Percentiles rank a stretch among this genome's conserved stretches.
phyloP scores from a whole-genome alignment of 208 protist species.

The Leishmania guyanensis region DNA sequence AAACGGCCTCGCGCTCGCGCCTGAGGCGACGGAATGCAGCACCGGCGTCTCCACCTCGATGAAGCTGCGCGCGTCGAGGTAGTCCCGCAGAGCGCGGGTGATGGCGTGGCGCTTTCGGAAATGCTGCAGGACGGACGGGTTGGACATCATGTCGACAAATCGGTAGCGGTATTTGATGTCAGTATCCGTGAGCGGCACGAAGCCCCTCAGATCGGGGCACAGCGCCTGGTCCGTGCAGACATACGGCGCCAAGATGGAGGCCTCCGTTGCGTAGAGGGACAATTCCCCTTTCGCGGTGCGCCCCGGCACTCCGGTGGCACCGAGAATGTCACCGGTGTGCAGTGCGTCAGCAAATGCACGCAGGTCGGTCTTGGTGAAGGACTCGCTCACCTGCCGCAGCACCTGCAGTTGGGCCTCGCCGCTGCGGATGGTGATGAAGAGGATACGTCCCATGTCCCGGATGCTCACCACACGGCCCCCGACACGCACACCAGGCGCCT shows the following conservation, averaged over 20 bases:
- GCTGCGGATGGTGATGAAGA: constrained; percentile 81
- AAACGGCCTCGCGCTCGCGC: constrained; percentile 93
- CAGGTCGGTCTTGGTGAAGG: constrained; percentile 57
- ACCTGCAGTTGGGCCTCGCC: constrained; percentile 73
- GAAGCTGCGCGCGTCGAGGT: constrained; percentile 77
- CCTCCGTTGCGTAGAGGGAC: constrained; percentile 60
- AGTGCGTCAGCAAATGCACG: constrained; percentile 49
- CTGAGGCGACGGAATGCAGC: constrained; percentile 84
- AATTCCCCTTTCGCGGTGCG: constrained; percentile 87
- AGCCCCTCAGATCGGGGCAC: constrained; percentile 77
- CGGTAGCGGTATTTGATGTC: constrained; percentile 89
- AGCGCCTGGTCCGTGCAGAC: constrained; percentile 84
- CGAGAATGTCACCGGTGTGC: constrained; percentile 86
- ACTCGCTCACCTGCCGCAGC: constrained; percentile 53
- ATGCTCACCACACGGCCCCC: constrained; percentile 74
- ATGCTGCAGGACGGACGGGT: constrained; percentile 42
- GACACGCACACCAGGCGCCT: constrained; percentile 47
- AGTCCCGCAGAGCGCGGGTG: constrained; percentile 66
- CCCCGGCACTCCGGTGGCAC: constrained; percentile 71
- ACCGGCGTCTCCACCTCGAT: constrained; percentile 96
- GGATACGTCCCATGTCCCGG: constrained; percentile 84
- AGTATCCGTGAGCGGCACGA: constrained; percentile 62
- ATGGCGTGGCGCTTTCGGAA: constrained; percentile 71
- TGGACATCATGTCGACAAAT: constrained; percentile 90
- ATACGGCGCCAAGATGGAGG: constrained; percentile 79